Percentiles rank a stretch among this genome's conserved stretches.
Evolutionary conservation across 768 basidiomycete species (phyloP).

Genomic region (Leccinum boreale): DNA sequence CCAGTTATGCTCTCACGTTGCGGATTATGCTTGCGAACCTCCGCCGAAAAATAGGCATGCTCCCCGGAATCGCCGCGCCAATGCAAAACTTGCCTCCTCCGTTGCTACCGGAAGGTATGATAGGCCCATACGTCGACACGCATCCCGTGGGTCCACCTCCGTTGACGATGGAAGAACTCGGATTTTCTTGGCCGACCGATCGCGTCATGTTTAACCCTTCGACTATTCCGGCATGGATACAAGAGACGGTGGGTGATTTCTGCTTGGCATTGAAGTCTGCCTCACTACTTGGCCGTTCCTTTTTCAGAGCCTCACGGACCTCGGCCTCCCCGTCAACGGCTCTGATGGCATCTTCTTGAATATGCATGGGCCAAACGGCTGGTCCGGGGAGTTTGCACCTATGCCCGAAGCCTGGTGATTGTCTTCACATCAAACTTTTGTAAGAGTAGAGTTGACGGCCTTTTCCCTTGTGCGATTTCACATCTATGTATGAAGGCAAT

Average conservation of each 20-base stretch:
- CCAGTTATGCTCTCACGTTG: slow-evolving; percentile 82
- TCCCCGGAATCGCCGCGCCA: slow-evolving; percentile 45
- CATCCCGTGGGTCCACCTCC: slow-evolving; percentile 51
- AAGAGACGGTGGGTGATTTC: slow-evolving; percentile 67
- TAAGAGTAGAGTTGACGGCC: slow-evolving; percentile 24
- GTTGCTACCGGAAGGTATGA: slow-evolving; percentile 54
- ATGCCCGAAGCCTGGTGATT: slow-evolving; percentile 85
- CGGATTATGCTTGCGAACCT: slow-evolving; percentile 93
- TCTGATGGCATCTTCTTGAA: slow-evolving; percentile 88
- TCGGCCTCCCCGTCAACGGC: slow-evolving; percentile 89
- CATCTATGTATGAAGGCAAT: slow-evolving; percentile 20
- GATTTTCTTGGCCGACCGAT: slow-evolving; percentile 67
- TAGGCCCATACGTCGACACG: slow-evolving; percentile 52
- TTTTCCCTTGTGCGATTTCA: slow-evolving; percentile 17
- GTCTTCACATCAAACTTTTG: slow-evolving; percentile 9
- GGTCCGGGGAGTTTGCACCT: slow-evolving; percentile 70
- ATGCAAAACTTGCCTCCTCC: slow-evolving; percentile 52
- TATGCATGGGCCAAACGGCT: slow-evolving; percentile 65
- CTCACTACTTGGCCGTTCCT: background rate
- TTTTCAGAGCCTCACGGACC: slow-evolving; percentile 75
- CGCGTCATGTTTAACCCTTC: slow-evolving; percentile 70
- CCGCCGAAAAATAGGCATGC: slow-evolving; percentile 79
- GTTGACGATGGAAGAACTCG: slow-evolving; percentile 84
- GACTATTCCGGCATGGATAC: slow-evolving; percentile 87
- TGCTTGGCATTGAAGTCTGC: background rate